Evolutionary conservation across 768 basidiomycete genomes (phyloP), one percentile per base, ranked within the genome.

Genomic region (Calocybe indica): DNA sequence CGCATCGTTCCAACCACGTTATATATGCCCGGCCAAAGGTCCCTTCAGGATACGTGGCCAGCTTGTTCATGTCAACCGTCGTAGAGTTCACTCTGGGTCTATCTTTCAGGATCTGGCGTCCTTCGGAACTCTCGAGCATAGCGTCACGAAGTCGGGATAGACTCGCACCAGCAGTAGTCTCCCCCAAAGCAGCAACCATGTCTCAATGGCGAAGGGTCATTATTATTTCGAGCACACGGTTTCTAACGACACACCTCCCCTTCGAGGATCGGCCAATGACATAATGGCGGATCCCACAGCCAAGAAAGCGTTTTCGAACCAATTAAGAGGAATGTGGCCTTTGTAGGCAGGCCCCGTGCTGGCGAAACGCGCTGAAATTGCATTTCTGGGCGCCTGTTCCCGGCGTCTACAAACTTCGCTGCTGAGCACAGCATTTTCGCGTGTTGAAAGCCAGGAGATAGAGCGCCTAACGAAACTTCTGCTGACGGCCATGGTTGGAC

Each of bases 161-260:
- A 46, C 83, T 81, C 0, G 80, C 74, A 2, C 88, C 85, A 5
- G 92, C 88, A 1, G 95, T 93, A 1, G 92, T 92, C 66, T 97
- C 96, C 15, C 91, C 92, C 7, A 97, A 76, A 5, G 91, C 88
- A 8, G 96, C 94, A 37, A 98, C 79, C 85, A 99, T 92, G 64
- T 99, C 94, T 97, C 51, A 14, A 37, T 12, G 35, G 22, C 22
- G 22, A 22, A 22, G 22, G 22, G 22, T 22, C 22, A 22, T 22
- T 22, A 22, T 40, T 22, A 13, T 44, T 38, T 30, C 41, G 29
- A 43, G 46, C 31, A 34, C 40, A 13, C 34, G n/a, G 40, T 38
- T 40, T 32, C n/a, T n/a, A 37, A 37, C 37, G 10, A 63, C 85
- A 62, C 58, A 92, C 94, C 95, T 53, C 83, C 92, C 61, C 95